Conservation (phyloP, 176 grass and related monocot genomes). For the Rhipidocladum racemiflorum region DNA sequence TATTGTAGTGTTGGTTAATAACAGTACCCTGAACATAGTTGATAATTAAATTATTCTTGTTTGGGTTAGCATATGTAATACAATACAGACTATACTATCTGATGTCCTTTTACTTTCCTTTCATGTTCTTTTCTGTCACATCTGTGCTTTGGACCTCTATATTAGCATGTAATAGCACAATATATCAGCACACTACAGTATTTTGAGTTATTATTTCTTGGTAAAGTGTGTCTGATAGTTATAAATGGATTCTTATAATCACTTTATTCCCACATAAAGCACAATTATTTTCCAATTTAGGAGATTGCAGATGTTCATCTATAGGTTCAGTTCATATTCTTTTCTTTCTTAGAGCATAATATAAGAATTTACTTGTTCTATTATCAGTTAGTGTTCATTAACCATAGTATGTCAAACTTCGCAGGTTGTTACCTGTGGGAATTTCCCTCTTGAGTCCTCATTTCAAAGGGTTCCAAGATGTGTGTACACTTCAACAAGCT, state of each 20-base stretch:
- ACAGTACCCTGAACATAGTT: neutral
- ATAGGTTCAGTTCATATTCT: neutral
- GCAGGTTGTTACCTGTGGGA: constrained; percentile 86
- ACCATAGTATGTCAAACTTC: neutral
- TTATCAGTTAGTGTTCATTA: neutral
- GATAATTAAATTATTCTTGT: neutral
- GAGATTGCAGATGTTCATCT: neutral
- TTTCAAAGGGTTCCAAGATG: constrained; percentile 74
- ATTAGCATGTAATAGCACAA: constrained; percentile 4
- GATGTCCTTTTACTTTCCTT: neutral
- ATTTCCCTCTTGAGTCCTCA: constrained; percentile 70
- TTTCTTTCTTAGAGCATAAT: neutral
- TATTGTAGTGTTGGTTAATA: constrained; percentile 3
- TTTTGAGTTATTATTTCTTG: constrained; percentile 7
- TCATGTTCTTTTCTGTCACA: neutral
- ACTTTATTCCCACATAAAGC: neutral
- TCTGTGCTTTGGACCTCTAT: neutral
- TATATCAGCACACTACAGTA: constrained; percentile 5
- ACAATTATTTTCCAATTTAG: neutral
- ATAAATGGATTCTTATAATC: constrained; percentile 15
- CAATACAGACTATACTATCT: constrained; percentile 4
- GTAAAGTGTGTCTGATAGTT: neutral
- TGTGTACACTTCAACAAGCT: constrained; percentile 78
- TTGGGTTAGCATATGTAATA: neutral
- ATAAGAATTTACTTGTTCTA: neutral